These are phyloP conservation scores for Nepenthes mirabilis DNA, from an alignment of 148 eudicot genomes.

Conservation along the genomic window DNA sequence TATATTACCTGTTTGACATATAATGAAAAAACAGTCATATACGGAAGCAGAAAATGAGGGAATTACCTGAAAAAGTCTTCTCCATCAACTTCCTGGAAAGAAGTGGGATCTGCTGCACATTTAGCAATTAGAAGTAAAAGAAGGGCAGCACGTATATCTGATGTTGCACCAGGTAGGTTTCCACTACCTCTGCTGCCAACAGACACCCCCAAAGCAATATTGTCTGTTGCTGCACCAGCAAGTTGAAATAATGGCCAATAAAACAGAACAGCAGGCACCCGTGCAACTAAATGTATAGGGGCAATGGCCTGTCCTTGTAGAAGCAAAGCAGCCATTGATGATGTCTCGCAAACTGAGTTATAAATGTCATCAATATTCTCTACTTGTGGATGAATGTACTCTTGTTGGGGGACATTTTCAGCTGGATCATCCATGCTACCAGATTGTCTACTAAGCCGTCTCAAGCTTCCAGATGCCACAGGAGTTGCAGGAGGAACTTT, in stretches of 20 bases:
- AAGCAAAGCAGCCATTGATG: conserved; percentile 92
- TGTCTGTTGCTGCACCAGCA: conserved; percentile 95
- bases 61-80: conserved; percentile 83
- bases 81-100: conserved; percentile 86
- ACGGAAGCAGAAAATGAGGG: not conserved
- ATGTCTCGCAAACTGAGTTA: conserved; percentile 49
- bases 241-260: conserved; percentile 98
- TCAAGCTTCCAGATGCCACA: conserved; percentile 27
- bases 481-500: conserved; percentile 57
- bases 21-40: not conserved
- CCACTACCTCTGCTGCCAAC: conserved; percentile 99
- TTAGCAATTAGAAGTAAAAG: conserved; percentile 92
- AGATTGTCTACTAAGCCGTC: conserved; percentile 26
- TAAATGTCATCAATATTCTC: conserved; percentile 37
- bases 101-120: conserved; percentile 90
- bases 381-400: conserved; percentile 33
- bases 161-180: conserved; percentile 93
- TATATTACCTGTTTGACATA: not conserved
- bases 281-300: conserved; percentile 88
- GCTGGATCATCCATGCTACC: conserved; percentile 30
- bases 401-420: conserved; percentile 27
- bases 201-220: conserved; percentile 94
- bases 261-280: conserved; percentile 81
- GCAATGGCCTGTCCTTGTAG: conserved; percentile 92
- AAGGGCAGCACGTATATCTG: conserved; percentile 96